A percentile compares a stretch with the other conserved stretches of the same genome.
Evolutionary conservation across 2,329 filamentous ascomycete genomes (phyloP).

Genomic region (Fusarium robinianum): DNA sequence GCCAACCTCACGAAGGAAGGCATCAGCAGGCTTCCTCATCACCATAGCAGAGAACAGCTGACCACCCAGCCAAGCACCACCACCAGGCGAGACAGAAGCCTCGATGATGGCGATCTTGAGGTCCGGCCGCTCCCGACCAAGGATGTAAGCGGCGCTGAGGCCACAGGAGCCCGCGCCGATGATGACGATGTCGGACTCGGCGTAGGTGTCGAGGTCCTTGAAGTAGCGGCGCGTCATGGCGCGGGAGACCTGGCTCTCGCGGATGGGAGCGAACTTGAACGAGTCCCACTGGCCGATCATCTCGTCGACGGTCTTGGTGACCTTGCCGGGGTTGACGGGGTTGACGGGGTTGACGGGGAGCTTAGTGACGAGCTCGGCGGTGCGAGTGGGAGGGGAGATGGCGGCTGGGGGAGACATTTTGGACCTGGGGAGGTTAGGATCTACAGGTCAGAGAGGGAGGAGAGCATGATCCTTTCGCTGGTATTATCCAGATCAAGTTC

Average conservation of each 20-base stretch:
- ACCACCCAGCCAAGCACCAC: conserved; percentile 89
- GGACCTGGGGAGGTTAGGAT: conserved; percentile 39
- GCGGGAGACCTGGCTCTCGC: conserved; percentile 88
- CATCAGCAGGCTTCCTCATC: conserved; percentile 89
- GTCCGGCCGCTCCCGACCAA: conserved; percentile 83
- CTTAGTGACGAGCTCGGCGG: conserved; percentile 50
- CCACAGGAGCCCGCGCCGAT: conserved; percentile 89
- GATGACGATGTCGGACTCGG: conserved; percentile 93
- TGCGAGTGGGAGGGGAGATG: conserved; percentile 60
- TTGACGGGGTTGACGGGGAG: conserved; percentile 33
- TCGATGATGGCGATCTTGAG: conserved; percentile 91
- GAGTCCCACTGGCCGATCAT: conserved; percentile 78
- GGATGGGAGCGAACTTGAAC: conserved; percentile 84
- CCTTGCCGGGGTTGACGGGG: conserved; percentile 27
- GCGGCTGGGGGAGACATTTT: conserved; percentile 76
- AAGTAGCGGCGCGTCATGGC: conserved; percentile 97
- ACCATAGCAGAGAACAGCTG: conserved; percentile 96
- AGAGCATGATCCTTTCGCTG: conserved; percentile 99
- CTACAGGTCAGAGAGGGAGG: conserved; percentile 46
- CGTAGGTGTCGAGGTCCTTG: conserved; percentile 82
- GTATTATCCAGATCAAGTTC: conserved; percentile 99
- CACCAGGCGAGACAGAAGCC: conserved; percentile 83
- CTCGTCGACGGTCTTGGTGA: conserved; percentile 37
- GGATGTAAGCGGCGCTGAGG: conserved; percentile 80
- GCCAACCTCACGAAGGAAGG: conserved; percentile 79